Evolutionary conservation across 108 stramenopile genomes (phyloP).

Genomic region (Skeletonema menzelii): DNA sequence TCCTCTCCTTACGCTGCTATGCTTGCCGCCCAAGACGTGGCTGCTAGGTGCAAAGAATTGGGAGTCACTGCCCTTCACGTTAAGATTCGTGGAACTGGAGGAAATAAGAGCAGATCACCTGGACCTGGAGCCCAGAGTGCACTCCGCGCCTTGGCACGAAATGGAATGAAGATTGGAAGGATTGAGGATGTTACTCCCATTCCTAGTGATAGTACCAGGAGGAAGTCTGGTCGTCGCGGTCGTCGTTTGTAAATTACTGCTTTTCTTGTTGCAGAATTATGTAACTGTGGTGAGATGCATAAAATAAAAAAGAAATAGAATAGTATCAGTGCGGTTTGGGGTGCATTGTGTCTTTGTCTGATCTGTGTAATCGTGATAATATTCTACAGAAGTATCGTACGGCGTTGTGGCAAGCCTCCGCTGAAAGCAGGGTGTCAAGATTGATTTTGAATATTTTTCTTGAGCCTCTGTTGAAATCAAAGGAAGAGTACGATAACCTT

Average conservation of each 20-base stretch:
- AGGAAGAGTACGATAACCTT: no score
- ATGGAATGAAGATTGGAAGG: constrained; percentile 99
- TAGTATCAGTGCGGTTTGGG: not conserved
- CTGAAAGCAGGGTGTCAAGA: not conserved
- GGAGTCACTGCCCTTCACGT: constrained; percentile 99
- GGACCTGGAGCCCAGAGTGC: constrained; percentile 99
- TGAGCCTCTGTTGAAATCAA: no score
- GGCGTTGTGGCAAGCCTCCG: no score
- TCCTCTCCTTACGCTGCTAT: constrained; percentile 99
- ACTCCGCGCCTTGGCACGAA: constrained; percentile 96
- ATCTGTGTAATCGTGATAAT: no score
- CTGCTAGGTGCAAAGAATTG: constrained; percentile 93
- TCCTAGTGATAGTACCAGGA: constrained; percentile 98
- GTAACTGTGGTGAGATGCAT: constrained; percentile 1
- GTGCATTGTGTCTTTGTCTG: no score
- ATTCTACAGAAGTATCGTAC: no score
- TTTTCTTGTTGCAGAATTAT: constrained; percentile 1
- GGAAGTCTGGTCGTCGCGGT: constrained; percentile 99
- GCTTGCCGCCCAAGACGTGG: constrained; percentile 99
- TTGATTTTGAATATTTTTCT: not conserved
- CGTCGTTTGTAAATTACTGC: constrained; percentile 93
- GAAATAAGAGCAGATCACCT: constrained; percentile 94
- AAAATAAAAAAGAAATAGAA: not conserved
- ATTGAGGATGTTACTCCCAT: constrained; percentile 99
- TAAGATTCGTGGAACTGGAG: constrained; percentile 99